Percentiles rank a stretch among this genome's conserved stretches.
Conservation (phyloP, 2,329 filamentous ascomycete genomes). For the Exophiala sp. region DNA sequence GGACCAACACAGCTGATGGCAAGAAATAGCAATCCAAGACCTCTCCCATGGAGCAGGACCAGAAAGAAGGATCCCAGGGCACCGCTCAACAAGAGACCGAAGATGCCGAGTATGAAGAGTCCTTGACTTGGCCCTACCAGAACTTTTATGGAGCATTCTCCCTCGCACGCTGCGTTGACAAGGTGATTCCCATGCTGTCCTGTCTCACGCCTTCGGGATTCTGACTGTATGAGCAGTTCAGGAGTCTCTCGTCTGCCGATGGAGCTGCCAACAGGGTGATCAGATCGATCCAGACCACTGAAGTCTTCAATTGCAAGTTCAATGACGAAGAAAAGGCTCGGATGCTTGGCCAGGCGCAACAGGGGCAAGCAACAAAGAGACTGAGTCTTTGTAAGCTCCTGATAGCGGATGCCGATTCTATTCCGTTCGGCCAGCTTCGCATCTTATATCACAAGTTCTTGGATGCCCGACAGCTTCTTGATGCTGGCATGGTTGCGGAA, state of each 20-base stretch:
- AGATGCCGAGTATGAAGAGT: conserved; percentile 1
- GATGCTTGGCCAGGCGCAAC: not conserved
- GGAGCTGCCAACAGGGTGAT: conserved; percentile 8
- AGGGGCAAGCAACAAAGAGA: not conserved
- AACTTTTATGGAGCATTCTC: conserved; percentile 18
- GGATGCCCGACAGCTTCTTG: conserved; percentile 11
- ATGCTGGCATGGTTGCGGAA: conserved; percentile 13
- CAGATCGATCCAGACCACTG: conserved; percentile 7
- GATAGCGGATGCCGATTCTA: not conserved
- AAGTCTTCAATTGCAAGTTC: conserved; percentile 9
- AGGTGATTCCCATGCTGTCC: conserved; percentile 4
- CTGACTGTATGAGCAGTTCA: conserved; percentile 14
- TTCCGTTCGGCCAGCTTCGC: conserved; percentile 6
- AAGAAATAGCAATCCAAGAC: not conserved
- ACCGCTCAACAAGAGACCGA: conserved; percentile 4
- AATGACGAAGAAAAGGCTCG: not conserved
- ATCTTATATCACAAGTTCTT: conserved; percentile 12
- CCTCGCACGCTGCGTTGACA: conserved; percentile 17
- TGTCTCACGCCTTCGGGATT: not conserved
- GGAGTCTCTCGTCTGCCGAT: conserved; percentile 6
- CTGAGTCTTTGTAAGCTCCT: not conserved
- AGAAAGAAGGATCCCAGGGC: not conserved
- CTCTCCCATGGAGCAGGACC: conserved; percentile 1
- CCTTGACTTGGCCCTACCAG: conserved; percentile 4
- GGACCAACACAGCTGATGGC: no score